Evolutionary conservation across 1,284 basidiomycete genomes (phyloP).

Genomic region (Apiotrichum veenhuisii): DNA sequence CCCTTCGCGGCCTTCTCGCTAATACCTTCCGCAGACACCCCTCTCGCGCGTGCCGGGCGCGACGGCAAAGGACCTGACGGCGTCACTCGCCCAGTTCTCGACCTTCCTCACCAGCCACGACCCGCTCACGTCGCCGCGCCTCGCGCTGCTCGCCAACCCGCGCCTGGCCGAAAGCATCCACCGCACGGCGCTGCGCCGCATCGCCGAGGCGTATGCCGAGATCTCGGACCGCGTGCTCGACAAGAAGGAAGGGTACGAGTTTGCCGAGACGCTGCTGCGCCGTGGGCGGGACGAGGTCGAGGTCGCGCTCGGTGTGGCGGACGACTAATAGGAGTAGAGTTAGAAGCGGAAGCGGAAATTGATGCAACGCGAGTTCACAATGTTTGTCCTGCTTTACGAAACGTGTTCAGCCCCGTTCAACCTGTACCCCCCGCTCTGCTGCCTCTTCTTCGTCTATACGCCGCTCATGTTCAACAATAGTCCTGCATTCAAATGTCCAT

Average conservation of each 20-base stretch:
- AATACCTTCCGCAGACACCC: slow-evolving; percentile 57
- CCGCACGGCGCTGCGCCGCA: slow-evolving; percentile 62
- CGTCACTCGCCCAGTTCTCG: slow-evolving; percentile 46
- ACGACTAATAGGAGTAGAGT: slow-evolving; percentile 1
- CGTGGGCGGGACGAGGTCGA: slow-evolving; percentile 55
- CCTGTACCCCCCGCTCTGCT: too few species aligned
- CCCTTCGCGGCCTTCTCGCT: not conserved
- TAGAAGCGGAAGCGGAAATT: slow-evolving; percentile 21
- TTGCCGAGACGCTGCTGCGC: slow-evolving; percentile 78
- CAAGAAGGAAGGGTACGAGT: slow-evolving; percentile 77
- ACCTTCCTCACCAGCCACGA: slow-evolving; percentile 51
- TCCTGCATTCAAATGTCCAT: not conserved
- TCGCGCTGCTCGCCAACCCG: slow-evolving; percentile 67
- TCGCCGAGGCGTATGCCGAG: slow-evolving; percentile 65
- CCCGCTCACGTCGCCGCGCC: slow-evolving; percentile 57
- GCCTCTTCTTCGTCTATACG: slow-evolving; percentile 36
- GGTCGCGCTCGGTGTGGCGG: slow-evolving; percentile 48
- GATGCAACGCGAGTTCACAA: too few species aligned
- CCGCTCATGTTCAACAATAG: not conserved
- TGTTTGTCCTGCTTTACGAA: too few species aligned
- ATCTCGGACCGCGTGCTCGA: slow-evolving; percentile 71
- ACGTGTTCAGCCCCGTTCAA: too few species aligned
- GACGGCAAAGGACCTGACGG: slow-evolving; percentile 43
- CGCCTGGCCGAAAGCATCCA: slow-evolving; percentile 67
- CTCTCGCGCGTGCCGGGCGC: slow-evolving; percentile 48